A percentile compares a stretch with the other conserved stretches of the same genome.
These are phyloP conservation scores for Hibiscus trionum DNA, from an alignment of 345 rosid genomes.

Conservation along the genomic window DNA sequence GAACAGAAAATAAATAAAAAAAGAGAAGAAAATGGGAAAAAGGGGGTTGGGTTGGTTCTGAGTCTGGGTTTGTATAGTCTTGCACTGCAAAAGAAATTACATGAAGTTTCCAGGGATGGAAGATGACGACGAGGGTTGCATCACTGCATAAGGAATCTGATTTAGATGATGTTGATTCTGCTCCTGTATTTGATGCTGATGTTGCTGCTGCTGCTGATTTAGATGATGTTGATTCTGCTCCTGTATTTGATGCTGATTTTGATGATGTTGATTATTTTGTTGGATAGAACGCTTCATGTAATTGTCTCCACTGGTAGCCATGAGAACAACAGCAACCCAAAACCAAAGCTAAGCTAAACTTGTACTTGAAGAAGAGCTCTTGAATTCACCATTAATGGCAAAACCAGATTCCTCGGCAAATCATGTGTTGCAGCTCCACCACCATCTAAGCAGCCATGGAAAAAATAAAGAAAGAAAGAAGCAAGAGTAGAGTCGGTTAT, in stretches of 20 bases:
- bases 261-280: conserved; percentile 16
- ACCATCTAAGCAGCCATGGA: background rate
- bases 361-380: conserved; percentile 14
- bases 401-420: conserved; percentile 24
- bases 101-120: conserved; percentile 52
- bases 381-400: conserved; percentile 35
- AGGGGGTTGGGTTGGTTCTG: background rate
- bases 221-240: conserved; percentile 31
- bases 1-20: background rate
- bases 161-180: conserved; percentile 31
- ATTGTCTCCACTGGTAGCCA: conserved; percentile 38
- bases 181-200: conserved; percentile 19
- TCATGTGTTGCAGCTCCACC: conserved; percentile 23
- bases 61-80: background rate
- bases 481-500: conserved; percentile 25
- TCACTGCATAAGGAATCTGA: conserved; percentile 45
- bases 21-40: background rate
- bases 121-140: conserved; percentile 42
- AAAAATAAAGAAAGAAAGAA: background rate
- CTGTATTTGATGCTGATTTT: conserved; percentile 16
- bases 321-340: conserved; percentile 19
- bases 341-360: background rate
- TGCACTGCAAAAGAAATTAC: conserved; percentile 28
- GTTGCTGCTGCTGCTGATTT: conserved; percentile 12
- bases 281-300: conserved; percentile 23